Evolutionary conservation across 2,329 filamentous ascomycete species (phyloP), one percentile per base, ranked within the genome.

Genomic region (Teratosphaeria nubilosa): DNA sequence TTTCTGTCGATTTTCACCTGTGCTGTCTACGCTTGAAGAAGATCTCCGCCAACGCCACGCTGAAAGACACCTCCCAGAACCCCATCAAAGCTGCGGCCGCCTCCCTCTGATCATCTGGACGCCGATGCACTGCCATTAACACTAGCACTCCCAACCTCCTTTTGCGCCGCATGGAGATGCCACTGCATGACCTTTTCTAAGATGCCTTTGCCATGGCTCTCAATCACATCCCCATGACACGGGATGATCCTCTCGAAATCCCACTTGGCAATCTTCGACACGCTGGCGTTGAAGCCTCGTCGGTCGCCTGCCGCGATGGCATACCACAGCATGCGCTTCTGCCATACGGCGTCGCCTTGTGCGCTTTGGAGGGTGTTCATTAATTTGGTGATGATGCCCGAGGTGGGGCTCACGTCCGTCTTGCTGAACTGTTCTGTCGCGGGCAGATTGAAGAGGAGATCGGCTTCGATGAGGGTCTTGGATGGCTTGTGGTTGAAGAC

Each of bases 181-280:
- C 91, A 96, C 66, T 82, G 81, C 74, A 95, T 90, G 13, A 95
- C 79, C 72, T 88, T 89, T 67, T 81, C 77, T 64, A 92, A 95
- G 16, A 88, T 77, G 11, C 80, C 81, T 78, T 95, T 96, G 10
- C 82, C 91, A 3, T 79, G 82, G 1, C 71, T 80, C 72, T 94
- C 86, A 64, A 97, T 85, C 16, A 88, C 86, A 75, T 99, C 94
- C 9, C 94, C 94, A 74, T 99, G 94, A 72, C 92, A 97, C 0
- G 92, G 91, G 60, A 99, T 85, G 55, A 97, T 79, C 45, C 85
- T 85, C 63, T 86, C 83, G 70, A 96, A 96, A 59, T 92, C 86
- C 92, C 92, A 99, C 57, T 74, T 71, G 56, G 84, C 78, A 62
- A 97, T 92, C 60, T 80, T 80, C 64, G 74, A 76, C 48, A 90